Conservation (phyloP, 345 rosid species). For the Kandelia obovata region DNA sequence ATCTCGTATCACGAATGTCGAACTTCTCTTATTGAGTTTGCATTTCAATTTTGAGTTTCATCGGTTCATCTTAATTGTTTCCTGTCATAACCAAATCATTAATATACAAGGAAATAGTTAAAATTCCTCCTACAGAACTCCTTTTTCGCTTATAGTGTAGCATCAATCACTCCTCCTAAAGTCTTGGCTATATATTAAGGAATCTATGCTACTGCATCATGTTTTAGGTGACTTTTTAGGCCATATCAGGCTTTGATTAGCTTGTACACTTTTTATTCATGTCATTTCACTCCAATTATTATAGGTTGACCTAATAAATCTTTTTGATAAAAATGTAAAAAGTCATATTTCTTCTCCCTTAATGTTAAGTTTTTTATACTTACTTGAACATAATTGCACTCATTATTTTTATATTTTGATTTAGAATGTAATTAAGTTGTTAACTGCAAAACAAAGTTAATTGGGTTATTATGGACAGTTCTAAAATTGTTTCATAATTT, state of each 20-base stretch:
- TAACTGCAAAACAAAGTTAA: no score
- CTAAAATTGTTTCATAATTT: no score
- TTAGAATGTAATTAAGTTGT: no score
- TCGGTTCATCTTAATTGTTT: neutral
- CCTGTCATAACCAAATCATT: no score
- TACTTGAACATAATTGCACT: no score
- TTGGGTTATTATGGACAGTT: no score
- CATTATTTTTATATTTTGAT: no score
- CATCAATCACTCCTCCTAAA: neutral
- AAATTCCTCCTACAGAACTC: no score
- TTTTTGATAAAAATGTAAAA: neutral
- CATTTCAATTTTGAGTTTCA: neutral
- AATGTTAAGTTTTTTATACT: no score
- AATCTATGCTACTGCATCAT: neutral
- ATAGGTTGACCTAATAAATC: neutral
- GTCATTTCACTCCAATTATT: neutral
- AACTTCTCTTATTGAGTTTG: neutral
- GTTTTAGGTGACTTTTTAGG: neutral
- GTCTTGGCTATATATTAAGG: neutral
- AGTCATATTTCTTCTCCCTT: no score
- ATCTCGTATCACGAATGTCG: neutral
- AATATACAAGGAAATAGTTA: no score
- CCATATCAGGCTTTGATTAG: neutral
- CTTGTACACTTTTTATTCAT: neutral
- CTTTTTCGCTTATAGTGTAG: neutral